These are phyloP conservation scores for Podila epicladia DNA, from an alignment of 192 early-diverging fungal species.

Conservation along the genomic window DNA sequence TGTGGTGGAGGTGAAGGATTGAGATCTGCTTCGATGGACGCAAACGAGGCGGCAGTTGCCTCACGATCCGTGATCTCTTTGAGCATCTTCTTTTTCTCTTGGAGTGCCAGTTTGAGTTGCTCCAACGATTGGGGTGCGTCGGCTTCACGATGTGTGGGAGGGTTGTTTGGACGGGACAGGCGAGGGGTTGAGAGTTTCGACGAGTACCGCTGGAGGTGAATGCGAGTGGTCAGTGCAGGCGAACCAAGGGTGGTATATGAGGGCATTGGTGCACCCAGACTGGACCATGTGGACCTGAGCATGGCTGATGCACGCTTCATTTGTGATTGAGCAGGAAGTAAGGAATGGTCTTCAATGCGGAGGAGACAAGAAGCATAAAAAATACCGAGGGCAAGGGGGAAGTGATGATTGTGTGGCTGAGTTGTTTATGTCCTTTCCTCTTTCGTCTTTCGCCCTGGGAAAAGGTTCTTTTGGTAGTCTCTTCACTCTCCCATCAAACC, in stretches of 20 bases:
- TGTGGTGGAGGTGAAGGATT: neutral
- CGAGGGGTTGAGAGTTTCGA: neutral
- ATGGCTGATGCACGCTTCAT: neutral
- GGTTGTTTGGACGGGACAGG: neutral
- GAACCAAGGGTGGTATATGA: neutral
- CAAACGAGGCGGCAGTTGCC: neutral
- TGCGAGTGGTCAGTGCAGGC: neutral
- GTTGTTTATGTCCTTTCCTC: constrained; percentile 7
- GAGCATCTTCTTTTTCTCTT: constrained; percentile 23
- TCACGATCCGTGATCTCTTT: constrained; percentile 27
- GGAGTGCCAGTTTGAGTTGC: constrained; percentile 13
- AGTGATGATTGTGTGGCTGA: constrained; percentile 2
- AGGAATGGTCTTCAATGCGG: neutral
- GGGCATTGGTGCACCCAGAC: neutral
- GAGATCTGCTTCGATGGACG: neutral
- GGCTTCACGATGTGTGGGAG: neutral
- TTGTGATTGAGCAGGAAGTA: neutral
- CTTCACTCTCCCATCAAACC: neutral
- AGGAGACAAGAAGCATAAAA: neutral
- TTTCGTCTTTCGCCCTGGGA: neutral
- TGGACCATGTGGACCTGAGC: neutral
- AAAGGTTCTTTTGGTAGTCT: neutral
- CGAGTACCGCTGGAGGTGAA: constrained; percentile 7
- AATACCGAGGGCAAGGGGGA: too few relatives aligned
- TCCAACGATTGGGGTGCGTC: constrained; percentile 18